Base-by-base conservation (phyloP, 2,329 filamentous ascomycete genomes). In the Venturiaceae sp. region DNA sequence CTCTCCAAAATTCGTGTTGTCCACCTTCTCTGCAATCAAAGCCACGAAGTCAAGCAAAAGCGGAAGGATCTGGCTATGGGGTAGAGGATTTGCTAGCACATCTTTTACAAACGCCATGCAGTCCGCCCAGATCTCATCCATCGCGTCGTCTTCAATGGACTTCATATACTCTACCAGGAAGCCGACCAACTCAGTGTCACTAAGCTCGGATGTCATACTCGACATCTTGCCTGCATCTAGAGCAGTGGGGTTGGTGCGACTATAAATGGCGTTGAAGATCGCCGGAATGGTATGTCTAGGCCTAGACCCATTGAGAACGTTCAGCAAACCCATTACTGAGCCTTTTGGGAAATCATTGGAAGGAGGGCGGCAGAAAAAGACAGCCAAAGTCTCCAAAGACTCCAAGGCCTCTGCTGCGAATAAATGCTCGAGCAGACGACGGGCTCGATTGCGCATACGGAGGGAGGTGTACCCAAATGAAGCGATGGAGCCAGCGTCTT, bases 121-220 rank as follows among this genome's bases (percentile, higher is more conserved):
- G 69, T 99, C 92, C 41, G 85, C 81, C 94, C 94, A 99, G 53
- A 99, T 96, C 72, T 99, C 94, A 66, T 99, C 94, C 81, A 96
- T 92, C 16, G 94, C 88, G 75, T 99, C 94, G 66, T 99, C 94
- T 67, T 99, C 94, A 13, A 97, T 78, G 0, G 92, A 94, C 32
- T 83, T 83, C 0, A 91, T 87, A 71, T 99, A 99, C 62, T 94
- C 88, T 7, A 96, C 88, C 47, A 97, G 74, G 70, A 99, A 99
- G 8, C 87, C 83, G 8, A 92, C 89, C 11, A 99, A 77, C 66
- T 96, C 92, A 0, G 83, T 82, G 66, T 96, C 91, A 57, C 85
- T 84, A 9, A 99, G 75, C 53, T 89, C 86, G 19, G 94, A 88
- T 0, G 92, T 95, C 69, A 97, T 77, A 1, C 90, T 95, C 16